Evolutionary conservation across 2,329 filamentous ascomycete species (phyloP).

Genomic region (Basipetospora sp.): DNA sequence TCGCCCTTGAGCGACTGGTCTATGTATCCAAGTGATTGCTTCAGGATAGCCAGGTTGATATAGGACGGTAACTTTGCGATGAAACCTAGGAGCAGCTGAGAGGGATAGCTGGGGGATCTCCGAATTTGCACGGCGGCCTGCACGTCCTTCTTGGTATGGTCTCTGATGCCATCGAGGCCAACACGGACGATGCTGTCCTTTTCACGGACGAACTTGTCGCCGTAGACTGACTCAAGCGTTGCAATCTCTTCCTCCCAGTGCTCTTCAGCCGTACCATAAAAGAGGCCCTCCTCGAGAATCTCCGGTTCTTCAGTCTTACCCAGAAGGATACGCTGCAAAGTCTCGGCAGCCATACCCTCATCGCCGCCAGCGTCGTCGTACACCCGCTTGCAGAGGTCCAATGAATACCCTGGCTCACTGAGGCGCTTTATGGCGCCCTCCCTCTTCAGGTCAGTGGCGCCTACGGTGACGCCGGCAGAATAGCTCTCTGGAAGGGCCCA

Average conservation of each 20-base stretch:
- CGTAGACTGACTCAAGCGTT: conserved; percentile 75
- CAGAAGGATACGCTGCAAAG: conserved; percentile 47
- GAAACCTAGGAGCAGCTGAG: conserved; percentile 53
- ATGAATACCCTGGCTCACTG: conserved; percentile 67
- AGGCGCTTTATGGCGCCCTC: conserved; percentile 75
- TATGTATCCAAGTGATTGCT: conserved; percentile 59
- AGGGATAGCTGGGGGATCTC: conserved; percentile 61
- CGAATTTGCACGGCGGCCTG: conserved; percentile 51
- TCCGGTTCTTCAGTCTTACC: conserved; percentile 8
- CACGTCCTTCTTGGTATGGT: conserved; percentile 30
- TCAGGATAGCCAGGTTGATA: conserved; percentile 77
- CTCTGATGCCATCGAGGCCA: conserved; percentile 41
- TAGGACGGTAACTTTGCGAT: conserved; percentile 68
- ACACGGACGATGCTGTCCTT: conserved; percentile 56
- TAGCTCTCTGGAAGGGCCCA: conserved; percentile 91
- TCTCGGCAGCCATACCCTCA: conserved; percentile 63
- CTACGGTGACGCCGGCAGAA: conserved; percentile 75
- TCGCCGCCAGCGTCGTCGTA: conserved; percentile 56
- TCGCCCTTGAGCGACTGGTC: conserved; percentile 59
- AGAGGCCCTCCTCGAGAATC: conserved; percentile 24
- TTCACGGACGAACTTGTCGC: conserved; percentile 50
- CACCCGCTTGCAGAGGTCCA: conserved; percentile 66
- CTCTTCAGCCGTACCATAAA: conserved; percentile 39
- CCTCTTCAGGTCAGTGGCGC: conserved; percentile 62
- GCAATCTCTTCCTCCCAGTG: conserved; percentile 75